Conservation (phyloP, 1,284 basidiomycete species). For the Puccinia coronata region DNA sequence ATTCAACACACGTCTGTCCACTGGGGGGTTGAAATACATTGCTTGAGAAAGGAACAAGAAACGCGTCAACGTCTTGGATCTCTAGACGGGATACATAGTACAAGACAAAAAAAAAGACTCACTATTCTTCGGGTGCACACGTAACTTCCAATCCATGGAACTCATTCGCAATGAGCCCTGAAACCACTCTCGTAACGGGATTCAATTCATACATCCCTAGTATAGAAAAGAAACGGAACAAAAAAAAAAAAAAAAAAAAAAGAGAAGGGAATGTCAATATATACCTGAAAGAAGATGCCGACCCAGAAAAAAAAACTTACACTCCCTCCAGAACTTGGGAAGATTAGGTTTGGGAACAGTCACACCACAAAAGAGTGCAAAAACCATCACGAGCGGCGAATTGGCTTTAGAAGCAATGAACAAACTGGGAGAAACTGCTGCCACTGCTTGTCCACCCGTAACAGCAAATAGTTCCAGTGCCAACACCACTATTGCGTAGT, state of each 20-base stretch:
- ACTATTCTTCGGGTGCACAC: constrained; percentile 63
- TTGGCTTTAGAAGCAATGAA: constrained; percentile 69
- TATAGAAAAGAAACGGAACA: no score
- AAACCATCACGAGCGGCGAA: constrained; percentile 66
- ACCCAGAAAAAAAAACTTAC: no score
- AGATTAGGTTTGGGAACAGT: constrained; percentile 62
- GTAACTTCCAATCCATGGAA: constrained; percentile 71
- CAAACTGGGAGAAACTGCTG: constrained; percentile 73
- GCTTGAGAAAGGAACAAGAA: constrained; percentile 69
- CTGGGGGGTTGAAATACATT: constrained; percentile 70
- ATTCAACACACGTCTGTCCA: constrained; percentile 72
- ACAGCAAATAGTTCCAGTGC: constrained; percentile 77
- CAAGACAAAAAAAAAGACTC: constrained; percentile 69
- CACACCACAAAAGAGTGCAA: constrained; percentile 73
- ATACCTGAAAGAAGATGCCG: constrained; percentile 52
- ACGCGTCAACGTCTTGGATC: background rate
- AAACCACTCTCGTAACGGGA: constrained; percentile 57
- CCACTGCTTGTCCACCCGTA: constrained; percentile 70
- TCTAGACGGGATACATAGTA: constrained; percentile 68
- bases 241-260: constrained; percentile 68
- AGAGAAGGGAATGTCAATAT: no score
- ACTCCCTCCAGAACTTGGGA: constrained; percentile 73
- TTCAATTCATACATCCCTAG: constrained; percentile 56
- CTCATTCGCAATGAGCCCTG: constrained; percentile 75
- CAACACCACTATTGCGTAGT: constrained; percentile 65